Percentiles rank a stretch among this genome's conserved stretches.
These are phyloP conservation scores for Gamarada debralockiae DNA, from an alignment of 495 filamentous ascomycete species.

Conservation along the genomic window DNA sequence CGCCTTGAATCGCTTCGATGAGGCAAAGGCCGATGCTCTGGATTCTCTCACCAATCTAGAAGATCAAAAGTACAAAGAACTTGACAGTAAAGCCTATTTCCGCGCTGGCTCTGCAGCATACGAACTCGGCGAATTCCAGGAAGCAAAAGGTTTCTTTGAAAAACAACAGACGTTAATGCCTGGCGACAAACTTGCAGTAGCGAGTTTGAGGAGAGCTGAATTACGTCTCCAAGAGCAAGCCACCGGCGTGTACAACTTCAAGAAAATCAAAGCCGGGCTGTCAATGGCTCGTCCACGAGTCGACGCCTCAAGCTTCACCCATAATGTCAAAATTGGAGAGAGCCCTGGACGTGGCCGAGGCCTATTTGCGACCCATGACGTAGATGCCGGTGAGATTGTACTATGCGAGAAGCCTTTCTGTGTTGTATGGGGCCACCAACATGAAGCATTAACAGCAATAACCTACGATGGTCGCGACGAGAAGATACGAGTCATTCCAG, in stretches of 20 bases:
- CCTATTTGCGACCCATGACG: slow-evolving; percentile 42
- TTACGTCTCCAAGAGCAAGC: slow-evolving; percentile 32
- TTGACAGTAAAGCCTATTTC: slow-evolving; percentile 45
- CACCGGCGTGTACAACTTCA: slow-evolving; percentile 42
- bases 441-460: slow-evolving; percentile 25
- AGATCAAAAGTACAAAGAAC: slow-evolving; percentile 24
- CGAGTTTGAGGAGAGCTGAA: slow-evolving; percentile 29
- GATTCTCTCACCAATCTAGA: slow-evolving; percentile 25
- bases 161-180: slow-evolving; percentile 34
- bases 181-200: slow-evolving; percentile 23
- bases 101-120: slow-evolving; percentile 45
- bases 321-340: slow-evolving; percentile 23
- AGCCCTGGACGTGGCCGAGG: slow-evolving; percentile 32
- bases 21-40: slow-evolving; percentile 30
- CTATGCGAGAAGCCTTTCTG: slow-evolving; percentile 54
- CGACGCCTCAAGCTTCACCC: slow-evolving; percentile 43
- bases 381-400: slow-evolving; percentile 49
- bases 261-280: slow-evolving; percentile 24
- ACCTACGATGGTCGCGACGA: slow-evolving; percentile 24
- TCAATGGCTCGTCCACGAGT: slow-evolving; percentile 25
- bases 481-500: slow-evolving; percentile 29
- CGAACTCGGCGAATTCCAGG: slow-evolving; percentile 33
- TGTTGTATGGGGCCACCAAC: slow-evolving; percentile 27
- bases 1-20: slow-evolving; percentile 28
- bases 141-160: slow-evolving; percentile 25